Conservation (phyloP, 129 eudicot genomes). For the Ambrosia artemisiifolia region DNA sequence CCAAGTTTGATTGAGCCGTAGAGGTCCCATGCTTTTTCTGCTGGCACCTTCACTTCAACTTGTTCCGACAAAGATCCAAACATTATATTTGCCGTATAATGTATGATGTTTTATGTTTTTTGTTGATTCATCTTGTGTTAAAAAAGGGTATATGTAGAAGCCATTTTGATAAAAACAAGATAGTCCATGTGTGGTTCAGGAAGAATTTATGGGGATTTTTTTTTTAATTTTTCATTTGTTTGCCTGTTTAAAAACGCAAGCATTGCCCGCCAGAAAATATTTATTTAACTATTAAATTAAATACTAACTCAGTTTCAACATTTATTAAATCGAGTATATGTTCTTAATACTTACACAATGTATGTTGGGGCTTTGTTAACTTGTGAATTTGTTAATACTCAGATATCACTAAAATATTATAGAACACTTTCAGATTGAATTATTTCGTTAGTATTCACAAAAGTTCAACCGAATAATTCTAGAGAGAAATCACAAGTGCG, state of each 20-base stretch:
- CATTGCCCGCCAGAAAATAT: no score
- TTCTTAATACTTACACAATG: no score
- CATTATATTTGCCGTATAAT: background rate
- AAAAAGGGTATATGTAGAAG: background rate
- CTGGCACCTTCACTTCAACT: slow-evolving; percentile 18
- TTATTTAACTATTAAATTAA: no score
- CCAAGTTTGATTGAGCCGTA: slow-evolving; percentile 1
- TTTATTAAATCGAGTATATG: no score
- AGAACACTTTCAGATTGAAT: no score
- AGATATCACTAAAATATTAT: no score
- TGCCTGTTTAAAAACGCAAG: background rate
- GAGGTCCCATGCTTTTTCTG: slow-evolving; percentile 9
- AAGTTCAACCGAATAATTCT: no score
- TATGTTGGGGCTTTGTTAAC: no score
- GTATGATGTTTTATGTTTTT: background rate
- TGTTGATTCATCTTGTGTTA: background rate
- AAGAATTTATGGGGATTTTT: background rate
- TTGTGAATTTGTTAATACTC: no score
- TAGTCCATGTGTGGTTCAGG: background rate
- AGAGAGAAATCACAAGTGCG: no score
- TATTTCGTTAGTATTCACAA: no score
- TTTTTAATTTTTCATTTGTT: background rate
- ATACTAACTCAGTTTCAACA: no score
- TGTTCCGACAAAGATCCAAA: slow-evolving; percentile 14
- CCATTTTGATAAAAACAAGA: background rate